Conservation (phyloP, 2,329 filamentous ascomycete species). For the Neofusicoccum parvum region DNA sequence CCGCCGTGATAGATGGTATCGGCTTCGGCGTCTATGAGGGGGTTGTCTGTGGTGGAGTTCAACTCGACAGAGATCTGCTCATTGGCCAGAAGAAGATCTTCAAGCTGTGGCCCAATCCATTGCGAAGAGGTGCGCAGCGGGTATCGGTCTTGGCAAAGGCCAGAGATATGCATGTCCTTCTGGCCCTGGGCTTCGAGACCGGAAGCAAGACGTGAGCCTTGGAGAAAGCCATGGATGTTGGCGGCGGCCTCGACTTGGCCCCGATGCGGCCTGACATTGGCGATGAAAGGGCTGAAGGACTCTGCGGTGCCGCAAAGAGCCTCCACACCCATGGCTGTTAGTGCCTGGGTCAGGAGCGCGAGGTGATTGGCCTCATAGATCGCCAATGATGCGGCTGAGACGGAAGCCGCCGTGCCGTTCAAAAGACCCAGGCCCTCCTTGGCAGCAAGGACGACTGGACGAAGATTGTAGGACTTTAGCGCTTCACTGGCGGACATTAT, state of each 20-base stretch:
- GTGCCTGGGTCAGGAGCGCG: conserved; percentile 49
- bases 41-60: conserved; percentile 70
- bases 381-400: conserved; percentile 28
- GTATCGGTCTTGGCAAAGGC: conserved; percentile 61
- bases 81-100: conserved; percentile 62
- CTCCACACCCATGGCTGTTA: conserved; percentile 65
- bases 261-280: conserved; percentile 58
- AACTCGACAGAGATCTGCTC: conserved; percentile 62
- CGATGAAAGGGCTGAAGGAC: conserved; percentile 62
- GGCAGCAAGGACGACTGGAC: conserved; percentile 34
- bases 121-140: conserved; percentile 65
- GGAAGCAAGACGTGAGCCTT: conserved; percentile 29
- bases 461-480: conserved; percentile 30
- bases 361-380: conserved; percentile 28
- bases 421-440: conserved; percentile 57
- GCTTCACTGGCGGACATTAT: conserved; percentile 35
- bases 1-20: conserved; percentile 60
- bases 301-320: conserved; percentile 58
- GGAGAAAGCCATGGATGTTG: conserved; percentile 29
- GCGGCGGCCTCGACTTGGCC: conserved; percentile 51
- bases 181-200: conserved; percentile 4
- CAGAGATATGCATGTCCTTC: conserved; percentile 34
- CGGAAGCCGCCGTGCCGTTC: conserved; percentile 52
- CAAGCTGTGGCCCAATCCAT: conserved; percentile 68
- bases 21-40: conserved; percentile 54